phyloP scores from a whole-genome alignment of 1,284 basidiomycete species.

The Retiboletus flavoniger region DNA sequence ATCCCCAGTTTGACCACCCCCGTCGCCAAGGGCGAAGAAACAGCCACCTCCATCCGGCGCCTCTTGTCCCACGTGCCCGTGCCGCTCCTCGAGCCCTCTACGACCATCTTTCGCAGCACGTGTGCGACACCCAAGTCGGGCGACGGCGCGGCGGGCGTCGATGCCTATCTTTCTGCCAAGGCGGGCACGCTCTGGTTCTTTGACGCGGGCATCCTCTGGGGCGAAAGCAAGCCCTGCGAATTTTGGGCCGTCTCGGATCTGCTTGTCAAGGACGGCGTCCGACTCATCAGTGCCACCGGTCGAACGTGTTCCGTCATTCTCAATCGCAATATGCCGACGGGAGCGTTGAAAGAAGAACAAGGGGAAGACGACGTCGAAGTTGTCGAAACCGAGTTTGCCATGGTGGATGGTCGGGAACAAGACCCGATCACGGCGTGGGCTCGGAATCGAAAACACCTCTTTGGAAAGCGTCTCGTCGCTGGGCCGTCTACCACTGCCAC shows the following conservation, averaged over 20 bases:
- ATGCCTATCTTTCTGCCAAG: conserved; percentile 69
- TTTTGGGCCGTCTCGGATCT: conserved; percentile 70
- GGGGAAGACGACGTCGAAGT: conserved; percentile 41
- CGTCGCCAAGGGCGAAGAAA: conserved; percentile 52
- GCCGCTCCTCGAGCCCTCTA: conserved; percentile 49
- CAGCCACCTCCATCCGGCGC: conserved; percentile 46
- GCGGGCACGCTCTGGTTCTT: conserved; percentile 72
- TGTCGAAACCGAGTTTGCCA: conserved; percentile 63
- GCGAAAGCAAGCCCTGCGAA: conserved; percentile 69
- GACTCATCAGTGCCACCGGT: conserved; percentile 63
- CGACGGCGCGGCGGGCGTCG: conserved; percentile 53
- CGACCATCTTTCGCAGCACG: conserved; percentile 54
- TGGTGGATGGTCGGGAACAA: conserved; percentile 69
- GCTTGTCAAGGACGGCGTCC: conserved; percentile 52
- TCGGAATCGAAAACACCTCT: conserved; percentile 51
- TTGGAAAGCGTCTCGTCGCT: conserved; percentile 42
- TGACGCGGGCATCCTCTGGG: conserved; percentile 64
- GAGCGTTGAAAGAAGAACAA: not conserved
- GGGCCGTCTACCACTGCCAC: not conserved
- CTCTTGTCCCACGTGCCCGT: conserved; percentile 52
- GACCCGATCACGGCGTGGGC: conserved; percentile 67
- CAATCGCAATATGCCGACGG: conserved; percentile 33
- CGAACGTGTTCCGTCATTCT: conserved; percentile 64
- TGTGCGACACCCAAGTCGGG: conserved; percentile 39
- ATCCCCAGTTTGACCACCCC: conserved; percentile 24